Evolutionary conservation across 2,329 filamentous ascomycete species (phyloP).

Genomic region (Acrodontium crateriforme): DNA sequence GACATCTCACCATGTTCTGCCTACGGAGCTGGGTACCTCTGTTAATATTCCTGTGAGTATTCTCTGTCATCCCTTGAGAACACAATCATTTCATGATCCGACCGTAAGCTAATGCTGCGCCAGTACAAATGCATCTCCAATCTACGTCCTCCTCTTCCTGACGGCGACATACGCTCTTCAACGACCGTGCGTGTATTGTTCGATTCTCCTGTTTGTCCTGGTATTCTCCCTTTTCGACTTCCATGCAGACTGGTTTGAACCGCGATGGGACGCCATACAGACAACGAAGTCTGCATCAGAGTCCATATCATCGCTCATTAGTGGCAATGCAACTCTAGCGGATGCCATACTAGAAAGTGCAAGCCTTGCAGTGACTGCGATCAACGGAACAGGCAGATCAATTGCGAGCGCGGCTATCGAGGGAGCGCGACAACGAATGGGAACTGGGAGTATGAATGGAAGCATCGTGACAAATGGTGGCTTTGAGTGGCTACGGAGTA

Average conservation of each 20-base stretch:
- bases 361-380: conserved; percentile 28
- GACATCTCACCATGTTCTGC: conserved; percentile 45
- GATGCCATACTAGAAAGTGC: conserved; percentile 54
- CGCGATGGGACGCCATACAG: conserved; percentile 40
- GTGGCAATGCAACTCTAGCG: conserved; percentile 18
- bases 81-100: too few species aligned
- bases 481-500: conserved; percentile 70
- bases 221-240: conserved; percentile 96
- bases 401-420: conserved; percentile 55
- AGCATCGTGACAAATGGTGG: too few species aligned
- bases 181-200: conserved; percentile 95
- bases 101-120: too few species aligned
- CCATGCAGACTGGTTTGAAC: conserved; percentile 80
- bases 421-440: conserved; percentile 34
- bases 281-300: conserved; percentile 18
- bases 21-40: conserved; percentile 44
- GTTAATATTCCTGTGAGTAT: conserved; percentile 38
- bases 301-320: conserved; percentile 20
- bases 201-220: conserved; percentile 83
- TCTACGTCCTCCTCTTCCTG: conserved; percentile 44
- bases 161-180: conserved; percentile 92
- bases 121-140: conserved; percentile 33
- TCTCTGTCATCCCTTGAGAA: background rate
- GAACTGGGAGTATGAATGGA: conserved; percentile 33
- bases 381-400: conserved; percentile 57